Conservation (phyloP, 1,284 basidiomycete genomes). For the Tilletia caries region DNA sequence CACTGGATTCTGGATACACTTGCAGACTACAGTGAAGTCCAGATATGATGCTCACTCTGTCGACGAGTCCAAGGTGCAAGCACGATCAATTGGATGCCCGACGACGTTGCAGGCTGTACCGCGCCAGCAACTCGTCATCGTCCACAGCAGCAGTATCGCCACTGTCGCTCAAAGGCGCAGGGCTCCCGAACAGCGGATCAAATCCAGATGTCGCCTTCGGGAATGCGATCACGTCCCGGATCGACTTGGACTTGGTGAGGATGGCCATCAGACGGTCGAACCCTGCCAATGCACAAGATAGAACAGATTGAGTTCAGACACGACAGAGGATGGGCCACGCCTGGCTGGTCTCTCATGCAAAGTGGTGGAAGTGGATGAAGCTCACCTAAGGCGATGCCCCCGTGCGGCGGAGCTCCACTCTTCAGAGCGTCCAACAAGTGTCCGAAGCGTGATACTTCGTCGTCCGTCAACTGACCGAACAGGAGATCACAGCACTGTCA, state of each 20-base stretch:
- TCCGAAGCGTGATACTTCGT: slow-evolving; percentile 71
- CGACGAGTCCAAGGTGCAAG: too few species aligned
- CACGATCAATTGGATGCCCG: too few species aligned
- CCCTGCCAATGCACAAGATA: slow-evolving; percentile 58
- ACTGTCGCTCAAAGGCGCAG: slow-evolving; percentile 58
- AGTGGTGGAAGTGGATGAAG: not conserved
- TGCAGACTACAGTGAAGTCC: too few species aligned
- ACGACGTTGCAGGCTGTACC: not conserved
- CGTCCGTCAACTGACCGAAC: slow-evolving; percentile 64
- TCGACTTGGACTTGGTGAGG: slow-evolving; percentile 75
- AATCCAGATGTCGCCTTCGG: slow-evolving; percentile 79
- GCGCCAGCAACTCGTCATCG: not conserved
- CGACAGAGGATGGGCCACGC: too few species aligned
- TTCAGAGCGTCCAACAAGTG: slow-evolving; percentile 80
- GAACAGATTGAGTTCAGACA: slow-evolving; percentile 13
- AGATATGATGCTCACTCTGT: too few species aligned
- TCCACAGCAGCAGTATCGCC: not conserved
- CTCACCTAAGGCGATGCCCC: slow-evolving; percentile 69
- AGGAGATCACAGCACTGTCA: not conserved
- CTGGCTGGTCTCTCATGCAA: slow-evolving; percentile 10
- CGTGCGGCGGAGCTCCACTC: slow-evolving; percentile 89
- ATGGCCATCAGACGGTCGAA: slow-evolving; percentile 89
- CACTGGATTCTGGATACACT: too few species aligned
- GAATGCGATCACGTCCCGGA: slow-evolving; percentile 93
- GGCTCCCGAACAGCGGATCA: slow-evolving; percentile 86